Evolutionary conservation across 495 filamentous ascomycete species (phyloP), one percentile per base, ranked within the genome.

Genomic region (Penicillium atrosanguineum): DNA sequence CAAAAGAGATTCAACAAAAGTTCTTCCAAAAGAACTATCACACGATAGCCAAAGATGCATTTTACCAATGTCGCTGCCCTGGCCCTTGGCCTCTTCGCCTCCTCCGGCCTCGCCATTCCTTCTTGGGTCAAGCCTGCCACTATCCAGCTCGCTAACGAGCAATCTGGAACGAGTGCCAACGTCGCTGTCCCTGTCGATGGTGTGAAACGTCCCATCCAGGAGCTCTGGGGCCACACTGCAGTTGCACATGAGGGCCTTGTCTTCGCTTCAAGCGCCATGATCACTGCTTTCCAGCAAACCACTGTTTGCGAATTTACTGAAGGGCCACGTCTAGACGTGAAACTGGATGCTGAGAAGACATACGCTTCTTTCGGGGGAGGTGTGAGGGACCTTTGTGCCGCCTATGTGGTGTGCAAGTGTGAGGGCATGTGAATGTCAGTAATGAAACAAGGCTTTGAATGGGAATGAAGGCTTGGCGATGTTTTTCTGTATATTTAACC

Each of bases 141-240:
- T 6, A 38, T 65, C 23, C 62, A 65, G 38, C 62, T 65, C 25
- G 55, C 59, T 49, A 62, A 65, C 20, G 62, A 65, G 7, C 46
- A 62, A 8, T 54, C 55, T 5, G 62, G 62, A 29, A 48, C 55
- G 44, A 52, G 57, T 26, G 50, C 59, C 53, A 53, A 59, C 19
- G 50, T 50, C 31, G 21, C 48, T 20, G 44, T 65, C 25, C 62
- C 62, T 21, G 36, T 62, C 20, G 62, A 65, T 18, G 62, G 62
- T 14, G 46, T 50, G 19, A 57, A 55, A 41, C 53, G 53, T 15
- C 40, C 59, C 20, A 51, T 65, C 16, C 59, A 65, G 40, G 56
- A 65, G 18, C 59, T 65, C 29, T 65, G 59, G 59, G 59, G 56
- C 23, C 25, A 59, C 34, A 65, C 56, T n/a, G 38, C 53, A 7